phyloP scores from a whole-genome alignment of 2,329 filamentous ascomycete species.

The Beauveria asiatica region DNA sequence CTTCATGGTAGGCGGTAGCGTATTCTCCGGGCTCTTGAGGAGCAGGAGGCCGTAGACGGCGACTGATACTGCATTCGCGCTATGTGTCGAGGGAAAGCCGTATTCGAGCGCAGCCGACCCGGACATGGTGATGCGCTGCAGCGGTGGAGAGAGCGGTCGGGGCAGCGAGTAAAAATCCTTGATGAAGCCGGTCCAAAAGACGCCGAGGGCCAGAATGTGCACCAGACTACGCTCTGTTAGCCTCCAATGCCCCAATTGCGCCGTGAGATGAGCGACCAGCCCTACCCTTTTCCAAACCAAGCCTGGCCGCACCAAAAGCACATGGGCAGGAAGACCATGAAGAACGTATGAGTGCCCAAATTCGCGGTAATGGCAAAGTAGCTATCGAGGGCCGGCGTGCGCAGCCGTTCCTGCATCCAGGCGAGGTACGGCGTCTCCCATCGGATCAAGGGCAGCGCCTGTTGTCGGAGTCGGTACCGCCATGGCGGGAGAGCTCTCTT shows the following conservation, averaged over 20 bases:
- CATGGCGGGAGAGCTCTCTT: conserved; percentile 75
- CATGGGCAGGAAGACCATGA: conserved; percentile 91
- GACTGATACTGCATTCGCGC: conserved; percentile 92
- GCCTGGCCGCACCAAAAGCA: conserved; percentile 94
- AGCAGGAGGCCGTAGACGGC: conserved; percentile 73
- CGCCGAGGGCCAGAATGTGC: conserved; percentile 68
- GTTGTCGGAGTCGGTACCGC: conserved; percentile 79
- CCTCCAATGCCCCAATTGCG: not conserved
- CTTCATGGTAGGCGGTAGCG: conserved; percentile 50
- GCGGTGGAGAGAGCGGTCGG: conserved; percentile 80
- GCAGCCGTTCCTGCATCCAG: conserved; percentile 69
- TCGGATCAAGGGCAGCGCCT: conserved; percentile 75
- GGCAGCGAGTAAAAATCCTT: conserved; percentile 93
- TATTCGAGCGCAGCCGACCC: conserved; percentile 92
- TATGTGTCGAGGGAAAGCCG: conserved; percentile 94
- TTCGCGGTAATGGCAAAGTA: conserved; percentile 98
- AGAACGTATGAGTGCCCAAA: conserved; percentile 95
- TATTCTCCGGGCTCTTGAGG: conserved; percentile 56
- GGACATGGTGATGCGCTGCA: conserved; percentile 95
- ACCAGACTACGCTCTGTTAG: conserved; percentile 42
- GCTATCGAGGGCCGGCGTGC: conserved; percentile 78
- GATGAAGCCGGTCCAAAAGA: conserved; percentile 84
- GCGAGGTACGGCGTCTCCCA: conserved; percentile 95
- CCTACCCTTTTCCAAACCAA: conserved; percentile 77
- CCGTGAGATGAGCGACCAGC: conserved; percentile 15